Evolutionary conservation across 106 monocot genomes (phyloP).

Genomic region (Gastrodia elata): DNA sequence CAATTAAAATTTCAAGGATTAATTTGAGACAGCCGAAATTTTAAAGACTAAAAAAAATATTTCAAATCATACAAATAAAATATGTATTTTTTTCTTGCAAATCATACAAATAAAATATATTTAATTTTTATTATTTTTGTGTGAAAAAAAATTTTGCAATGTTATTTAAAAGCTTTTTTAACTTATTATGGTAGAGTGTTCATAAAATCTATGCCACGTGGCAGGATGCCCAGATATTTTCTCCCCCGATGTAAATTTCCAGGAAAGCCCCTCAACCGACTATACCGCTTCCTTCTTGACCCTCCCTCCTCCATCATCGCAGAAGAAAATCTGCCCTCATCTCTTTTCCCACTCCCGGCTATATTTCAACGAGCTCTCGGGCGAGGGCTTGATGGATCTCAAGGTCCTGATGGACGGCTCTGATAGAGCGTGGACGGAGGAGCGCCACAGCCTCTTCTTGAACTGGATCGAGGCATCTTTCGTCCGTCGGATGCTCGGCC

Average conservation of each 20-base stretch:
- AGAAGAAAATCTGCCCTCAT: neutral
- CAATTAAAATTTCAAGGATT: too few relatives aligned
- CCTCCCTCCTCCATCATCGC: neutral
- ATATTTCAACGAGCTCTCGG: neutral
- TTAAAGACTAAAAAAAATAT: too few relatives aligned
- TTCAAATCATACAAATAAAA: too few relatives aligned
- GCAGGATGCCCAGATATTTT: neutral
- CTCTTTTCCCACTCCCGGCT: neutral
- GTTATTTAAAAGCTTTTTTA: too few relatives aligned
- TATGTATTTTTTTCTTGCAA: too few relatives aligned
- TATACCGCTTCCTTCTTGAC: too few relatives aligned
- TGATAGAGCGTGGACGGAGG: constrained; percentile 17
- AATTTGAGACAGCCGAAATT: too few relatives aligned
- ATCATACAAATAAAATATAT: too few relatives aligned
- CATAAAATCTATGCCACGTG: neutral
- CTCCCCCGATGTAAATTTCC: neutral
- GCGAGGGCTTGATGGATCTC: constrained; percentile 6
- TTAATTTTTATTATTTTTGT: too few relatives aligned
- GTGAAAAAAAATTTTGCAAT: too few relatives aligned
- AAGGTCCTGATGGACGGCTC: constrained; percentile 7
- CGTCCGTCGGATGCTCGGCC: constrained; percentile 7
- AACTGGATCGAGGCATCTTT: constrained; percentile 19
- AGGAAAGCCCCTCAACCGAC: neutral
- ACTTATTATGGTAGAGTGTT: too few relatives aligned
- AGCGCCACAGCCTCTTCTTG: constrained; percentile 20